These are phyloP conservation scores for Nicotiana noctiflora DNA, from an alignment of 257 asterid species.

Conservation along the genomic window DNA sequence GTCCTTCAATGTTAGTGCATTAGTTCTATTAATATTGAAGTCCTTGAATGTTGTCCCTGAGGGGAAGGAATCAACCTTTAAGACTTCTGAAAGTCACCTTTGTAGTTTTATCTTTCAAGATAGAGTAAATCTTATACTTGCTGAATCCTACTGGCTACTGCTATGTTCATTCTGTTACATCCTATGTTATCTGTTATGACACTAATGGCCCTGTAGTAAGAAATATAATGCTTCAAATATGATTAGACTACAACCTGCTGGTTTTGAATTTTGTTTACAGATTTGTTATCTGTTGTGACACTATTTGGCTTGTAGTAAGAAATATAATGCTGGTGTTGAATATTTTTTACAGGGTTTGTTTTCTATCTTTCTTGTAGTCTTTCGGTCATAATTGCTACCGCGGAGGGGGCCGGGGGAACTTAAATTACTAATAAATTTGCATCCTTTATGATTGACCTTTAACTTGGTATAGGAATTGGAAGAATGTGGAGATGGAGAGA, in stretches of 20 bases:
- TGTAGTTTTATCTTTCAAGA: not conserved
- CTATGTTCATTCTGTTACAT: not conserved
- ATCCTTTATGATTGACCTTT: not conserved
- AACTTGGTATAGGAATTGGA: not conserved
- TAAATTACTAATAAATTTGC: not conserved
- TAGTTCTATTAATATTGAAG: not conserved
- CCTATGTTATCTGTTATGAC: not conserved
- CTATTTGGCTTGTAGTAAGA: not conserved
- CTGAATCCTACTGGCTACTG: too few species aligned
- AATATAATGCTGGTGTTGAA: not conserved
- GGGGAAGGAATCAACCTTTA: not conserved
- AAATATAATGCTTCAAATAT: not conserved
- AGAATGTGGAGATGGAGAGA: not conserved
- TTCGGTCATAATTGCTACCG: not conserved
- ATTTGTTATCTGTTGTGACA: not conserved
- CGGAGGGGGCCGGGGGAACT: not conserved
- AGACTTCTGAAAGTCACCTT: too few species aligned
- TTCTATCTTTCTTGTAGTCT: not conserved
- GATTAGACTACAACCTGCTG: not conserved
- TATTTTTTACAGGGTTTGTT: not conserved
- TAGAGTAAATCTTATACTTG: not conserved
- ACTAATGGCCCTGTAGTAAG: not conserved
- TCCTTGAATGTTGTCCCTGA: not conserved
- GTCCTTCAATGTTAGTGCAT: not conserved
- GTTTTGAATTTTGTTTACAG: not conserved